phyloP scores from a whole-genome alignment of 305 asterid species.

The Lippia alba region DNA sequence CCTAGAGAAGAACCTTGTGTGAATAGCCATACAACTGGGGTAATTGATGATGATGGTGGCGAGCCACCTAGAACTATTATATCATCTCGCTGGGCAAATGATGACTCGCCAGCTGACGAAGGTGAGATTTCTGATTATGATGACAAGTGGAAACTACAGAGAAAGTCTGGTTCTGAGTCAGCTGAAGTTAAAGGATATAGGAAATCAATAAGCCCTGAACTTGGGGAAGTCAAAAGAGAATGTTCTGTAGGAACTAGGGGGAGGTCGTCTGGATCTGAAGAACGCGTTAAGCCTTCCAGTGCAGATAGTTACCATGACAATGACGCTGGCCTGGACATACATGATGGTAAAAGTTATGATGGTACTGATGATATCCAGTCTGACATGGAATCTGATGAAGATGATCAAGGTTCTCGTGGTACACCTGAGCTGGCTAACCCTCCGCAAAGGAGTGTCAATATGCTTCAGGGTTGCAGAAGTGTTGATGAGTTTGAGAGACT shows the following conservation, averaged over 20 bases:
- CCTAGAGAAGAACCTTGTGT: conserved; percentile 41
- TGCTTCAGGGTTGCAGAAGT: conserved; percentile 97
- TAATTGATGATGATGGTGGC: conserved; percentile 52
- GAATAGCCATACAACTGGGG: conserved; percentile 37
- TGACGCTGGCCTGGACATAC: conserved; percentile 57
- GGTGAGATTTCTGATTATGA: conserved; percentile 70
- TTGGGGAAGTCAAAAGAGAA: conserved; percentile 58
- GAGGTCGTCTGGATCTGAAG: conserved; percentile 61
- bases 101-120: conserved; percentile 77
- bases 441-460: conserved; percentile 72
- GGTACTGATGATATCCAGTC: conserved; percentile 52
- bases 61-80: conserved; percentile 57
- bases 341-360: conserved; percentile 46
- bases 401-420: conserved; percentile 52
- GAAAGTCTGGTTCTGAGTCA: conserved; percentile 46
- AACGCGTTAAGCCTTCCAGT: conserved; percentile 65
- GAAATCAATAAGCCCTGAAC: conserved; percentile 59
- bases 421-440: conserved; percentile 53
- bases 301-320: conserved; percentile 57
- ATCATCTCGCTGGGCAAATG: conserved; percentile 87
- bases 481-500: conserved; percentile 88
- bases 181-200: conserved; percentile 43
- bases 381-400: conserved; percentile 66
- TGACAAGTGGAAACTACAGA: conserved; percentile 43
- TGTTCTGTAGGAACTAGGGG: conserved; percentile 51